Evolutionary conservation across 768 basidiomycete species (phyloP).

Genomic region (Suillus americanus): DNA sequence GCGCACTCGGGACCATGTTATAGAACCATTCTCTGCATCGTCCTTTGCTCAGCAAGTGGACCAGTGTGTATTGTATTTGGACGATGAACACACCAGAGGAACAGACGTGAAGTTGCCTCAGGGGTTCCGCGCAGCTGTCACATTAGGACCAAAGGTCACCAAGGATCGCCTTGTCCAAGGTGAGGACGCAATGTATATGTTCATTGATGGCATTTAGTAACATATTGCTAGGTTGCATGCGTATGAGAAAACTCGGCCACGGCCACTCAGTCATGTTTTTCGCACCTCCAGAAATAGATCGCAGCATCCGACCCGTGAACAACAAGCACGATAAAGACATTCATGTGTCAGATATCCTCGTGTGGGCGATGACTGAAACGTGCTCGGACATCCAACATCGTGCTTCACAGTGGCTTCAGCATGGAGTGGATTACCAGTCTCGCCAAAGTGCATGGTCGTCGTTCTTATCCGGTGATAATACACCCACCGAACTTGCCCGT

Average conservation of each 20-base stretch:
- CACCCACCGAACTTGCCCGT: background rate
- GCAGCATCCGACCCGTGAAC: conserved; percentile 32
- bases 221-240: conserved; percentile 46
- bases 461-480: conserved; percentile 13
- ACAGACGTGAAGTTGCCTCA: conserved; percentile 52
- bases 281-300: conserved; percentile 44
- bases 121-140: conserved; percentile 42
- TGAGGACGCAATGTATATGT: conserved; percentile 14
- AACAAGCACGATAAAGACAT: conserved; percentile 11
- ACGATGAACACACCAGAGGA: conserved; percentile 49
- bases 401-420: conserved; percentile 42
- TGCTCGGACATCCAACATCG: conserved; percentile 39
- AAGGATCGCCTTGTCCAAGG: conserved; percentile 56
- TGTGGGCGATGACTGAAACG: conserved; percentile 46
- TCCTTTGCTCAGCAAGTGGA: conserved; percentile 37
- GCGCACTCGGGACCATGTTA: conserved; percentile 34
- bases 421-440: conserved; percentile 36
- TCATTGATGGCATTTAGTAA: background rate
- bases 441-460: conserved; percentile 24
- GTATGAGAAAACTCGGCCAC: conserved; percentile 49
- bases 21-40: conserved; percentile 39
- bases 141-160: conserved; percentile 48
- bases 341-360: conserved; percentile 37
- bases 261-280: conserved; percentile 50
- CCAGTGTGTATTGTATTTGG: conserved; percentile 48